Conservation (phyloP, 1,284 basidiomycete genomes). For the Ustilago loliicola region DNA sequence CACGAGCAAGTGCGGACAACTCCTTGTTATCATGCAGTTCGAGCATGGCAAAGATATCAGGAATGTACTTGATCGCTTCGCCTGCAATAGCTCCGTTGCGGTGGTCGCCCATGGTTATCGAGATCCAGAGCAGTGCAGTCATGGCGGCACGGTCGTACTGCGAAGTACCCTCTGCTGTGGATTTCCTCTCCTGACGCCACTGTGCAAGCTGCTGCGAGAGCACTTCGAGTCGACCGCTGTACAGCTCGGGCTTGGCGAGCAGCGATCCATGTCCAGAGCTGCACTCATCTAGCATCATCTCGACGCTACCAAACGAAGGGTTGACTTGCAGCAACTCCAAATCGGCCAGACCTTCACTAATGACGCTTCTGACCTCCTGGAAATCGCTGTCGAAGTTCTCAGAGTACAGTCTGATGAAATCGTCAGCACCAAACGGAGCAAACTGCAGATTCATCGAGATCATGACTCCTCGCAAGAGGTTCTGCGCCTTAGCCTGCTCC, state of each 20-base stretch:
- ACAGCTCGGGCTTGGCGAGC: conserved; percentile 74
- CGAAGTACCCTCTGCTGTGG: conserved; percentile 70
- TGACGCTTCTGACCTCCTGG: conserved; percentile 70
- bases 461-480: conserved; percentile 71
- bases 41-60: conserved; percentile 66
- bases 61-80: conserved; percentile 64
- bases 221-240: conserved; percentile 74
- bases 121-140: conserved; percentile 65
- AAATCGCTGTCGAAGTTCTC: conserved; percentile 67
- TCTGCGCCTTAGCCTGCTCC: conserved; percentile 73
- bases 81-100: conserved; percentile 59
- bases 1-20: conserved; percentile 56
- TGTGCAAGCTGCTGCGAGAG: conserved; percentile 64
- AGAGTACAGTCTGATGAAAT: conserved; percentile 64
- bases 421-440: conserved; percentile 49
- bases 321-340: conserved; percentile 73
- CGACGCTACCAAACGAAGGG: conserved; percentile 80
- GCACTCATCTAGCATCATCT: conserved; percentile 79
- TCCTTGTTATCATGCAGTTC: conserved; percentile 69
- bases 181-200: conserved; percentile 69
- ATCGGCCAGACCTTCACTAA: conserved; percentile 71
- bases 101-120: conserved; percentile 67
- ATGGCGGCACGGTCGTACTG: conserved; percentile 65
- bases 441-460: conserved; percentile 56
- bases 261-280: conserved; percentile 73